Conservation (phyloP, 306 rosid species). For the Acmispon strigosus region DNA sequence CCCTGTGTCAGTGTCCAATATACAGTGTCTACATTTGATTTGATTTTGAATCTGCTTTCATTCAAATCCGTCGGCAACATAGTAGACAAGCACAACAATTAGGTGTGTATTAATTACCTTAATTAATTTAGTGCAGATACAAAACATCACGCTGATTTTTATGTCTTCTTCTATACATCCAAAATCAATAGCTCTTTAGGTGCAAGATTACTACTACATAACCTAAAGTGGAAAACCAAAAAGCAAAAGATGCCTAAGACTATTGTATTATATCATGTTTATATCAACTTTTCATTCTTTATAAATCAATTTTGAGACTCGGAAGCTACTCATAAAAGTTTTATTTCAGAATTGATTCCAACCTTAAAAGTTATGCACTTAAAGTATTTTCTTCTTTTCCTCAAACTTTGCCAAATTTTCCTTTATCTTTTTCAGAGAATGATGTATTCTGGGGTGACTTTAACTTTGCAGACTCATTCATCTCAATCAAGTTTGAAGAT, state of each 20-base stretch:
- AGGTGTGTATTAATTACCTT: not conserved
- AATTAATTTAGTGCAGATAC: not conserved
- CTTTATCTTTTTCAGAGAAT: not conserved
- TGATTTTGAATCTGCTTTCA: not conserved
- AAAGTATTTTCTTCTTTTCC: not conserved
- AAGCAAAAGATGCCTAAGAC: not conserved
- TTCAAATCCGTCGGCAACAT: conserved; percentile 18
- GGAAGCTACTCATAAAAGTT: too few relatives aligned
- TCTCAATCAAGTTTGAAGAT: conserved; percentile 89
- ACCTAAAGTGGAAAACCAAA: not conserved
- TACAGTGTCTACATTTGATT: not conserved
- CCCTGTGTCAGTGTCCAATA: not conserved
- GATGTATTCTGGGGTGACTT: conserved; percentile 15
- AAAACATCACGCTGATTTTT: not conserved
- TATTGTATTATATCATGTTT: not conserved
- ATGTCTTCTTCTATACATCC: not conserved
- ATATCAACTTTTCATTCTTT: too few relatives aligned
- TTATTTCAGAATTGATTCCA: too few relatives aligned
- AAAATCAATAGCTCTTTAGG: conserved; percentile 1
- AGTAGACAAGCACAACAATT: not conserved
- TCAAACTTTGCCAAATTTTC: not conserved
- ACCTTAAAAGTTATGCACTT: too few relatives aligned
- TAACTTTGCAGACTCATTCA: conserved; percentile 68
- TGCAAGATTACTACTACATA: not conserved
- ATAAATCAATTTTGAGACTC: too few relatives aligned